Conservation (phyloP, 2,329 filamentous ascomycete species). For the Sporothrix phasma region DNA sequence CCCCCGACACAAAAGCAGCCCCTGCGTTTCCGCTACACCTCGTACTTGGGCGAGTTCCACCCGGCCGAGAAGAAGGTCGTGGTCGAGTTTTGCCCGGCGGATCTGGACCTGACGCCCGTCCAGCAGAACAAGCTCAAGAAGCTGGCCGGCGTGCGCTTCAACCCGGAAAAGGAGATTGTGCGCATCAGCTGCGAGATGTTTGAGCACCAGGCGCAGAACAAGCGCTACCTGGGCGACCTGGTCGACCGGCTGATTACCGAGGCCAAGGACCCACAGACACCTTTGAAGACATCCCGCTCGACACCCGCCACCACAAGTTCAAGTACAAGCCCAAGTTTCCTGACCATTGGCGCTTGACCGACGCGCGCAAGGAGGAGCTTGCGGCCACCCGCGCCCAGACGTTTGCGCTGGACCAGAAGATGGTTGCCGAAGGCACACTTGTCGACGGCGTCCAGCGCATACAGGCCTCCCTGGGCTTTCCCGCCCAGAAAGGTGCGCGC, state of each 20-base stretch:
- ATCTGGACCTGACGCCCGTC: constrained; percentile 57
- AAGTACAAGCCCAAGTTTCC: constrained; percentile 65
- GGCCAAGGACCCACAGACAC: constrained; percentile 66
- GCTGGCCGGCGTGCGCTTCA: constrained; percentile 75
- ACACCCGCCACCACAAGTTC: constrained; percentile 72
- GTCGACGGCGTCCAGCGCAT: constrained; percentile 49
- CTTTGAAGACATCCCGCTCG: constrained; percentile 82
- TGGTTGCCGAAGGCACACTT: constrained; percentile 42
- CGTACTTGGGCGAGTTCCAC: constrained; percentile 89
- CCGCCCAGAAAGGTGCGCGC: constrained; percentile 10
- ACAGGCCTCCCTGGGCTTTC: constrained; percentile 27
- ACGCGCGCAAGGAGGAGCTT: constrained; percentile 55
- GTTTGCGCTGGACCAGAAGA: constrained; percentile 44
- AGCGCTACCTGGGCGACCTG: constrained; percentile 78
- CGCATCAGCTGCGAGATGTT: constrained; percentile 89
- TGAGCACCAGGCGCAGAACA: constrained; percentile 87
- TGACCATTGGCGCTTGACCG: constrained; percentile 69
- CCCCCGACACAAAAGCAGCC: constrained; percentile 58
- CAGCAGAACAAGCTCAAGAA: constrained; percentile 80
- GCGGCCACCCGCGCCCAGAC: constrained; percentile 46
- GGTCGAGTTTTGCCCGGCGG: constrained; percentile 70
- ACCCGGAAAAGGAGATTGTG: constrained; percentile 69
- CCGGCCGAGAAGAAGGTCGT: constrained; percentile 91
- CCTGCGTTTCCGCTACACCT: constrained; percentile 92
- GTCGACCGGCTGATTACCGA: constrained; percentile 63